phyloP scores from a whole-genome alignment of 2,329 filamentous ascomycete species.

The Fusarium subtropicale region DNA sequence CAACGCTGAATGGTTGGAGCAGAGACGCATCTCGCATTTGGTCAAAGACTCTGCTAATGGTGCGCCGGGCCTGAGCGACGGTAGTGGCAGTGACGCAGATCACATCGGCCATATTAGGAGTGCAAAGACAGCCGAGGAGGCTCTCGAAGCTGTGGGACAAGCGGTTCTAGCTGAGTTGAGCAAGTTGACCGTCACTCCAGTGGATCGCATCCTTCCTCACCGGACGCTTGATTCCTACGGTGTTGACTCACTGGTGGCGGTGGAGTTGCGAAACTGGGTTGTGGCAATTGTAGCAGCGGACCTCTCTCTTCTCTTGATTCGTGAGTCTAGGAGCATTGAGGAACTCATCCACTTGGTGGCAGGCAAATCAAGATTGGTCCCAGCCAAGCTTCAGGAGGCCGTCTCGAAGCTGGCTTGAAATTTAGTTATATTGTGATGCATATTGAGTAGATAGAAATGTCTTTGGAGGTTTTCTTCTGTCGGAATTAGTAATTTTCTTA shows the following conservation, averaged over 20 bases:
- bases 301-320: constrained; percentile 7
- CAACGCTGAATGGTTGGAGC: constrained; percentile 6
- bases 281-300: background rate
- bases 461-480: background rate
- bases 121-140: constrained; percentile 8
- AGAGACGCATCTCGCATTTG: constrained; percentile 7
- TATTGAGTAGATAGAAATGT: background rate
- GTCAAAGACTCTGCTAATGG: constrained; percentile 7
- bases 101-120: constrained; percentile 2
- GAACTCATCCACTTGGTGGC: constrained; percentile 6
- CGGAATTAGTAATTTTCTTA: background rate
- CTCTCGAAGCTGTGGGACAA: constrained; percentile 7
- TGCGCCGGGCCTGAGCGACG: background rate
- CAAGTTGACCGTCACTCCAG: constrained; percentile 1
- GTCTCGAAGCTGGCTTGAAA: constrained; percentile 1
- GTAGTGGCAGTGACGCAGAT: constrained; percentile 1
- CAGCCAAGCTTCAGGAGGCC: constrained; percentile 7
- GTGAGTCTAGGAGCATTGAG: constrained; percentile 4
- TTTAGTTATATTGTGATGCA: background rate
- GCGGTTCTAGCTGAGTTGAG: constrained; percentile 9
- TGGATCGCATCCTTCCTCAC: constrained; percentile 3
- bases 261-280: constrained; percentile 6
- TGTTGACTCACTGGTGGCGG: constrained; percentile 3
- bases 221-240: constrained; percentile 7
- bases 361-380: constrained; percentile 4